Base-by-base conservation (phyloP, 2,329 filamentous ascomycete genomes). In the Hymenoscyphus repandus region DNA sequence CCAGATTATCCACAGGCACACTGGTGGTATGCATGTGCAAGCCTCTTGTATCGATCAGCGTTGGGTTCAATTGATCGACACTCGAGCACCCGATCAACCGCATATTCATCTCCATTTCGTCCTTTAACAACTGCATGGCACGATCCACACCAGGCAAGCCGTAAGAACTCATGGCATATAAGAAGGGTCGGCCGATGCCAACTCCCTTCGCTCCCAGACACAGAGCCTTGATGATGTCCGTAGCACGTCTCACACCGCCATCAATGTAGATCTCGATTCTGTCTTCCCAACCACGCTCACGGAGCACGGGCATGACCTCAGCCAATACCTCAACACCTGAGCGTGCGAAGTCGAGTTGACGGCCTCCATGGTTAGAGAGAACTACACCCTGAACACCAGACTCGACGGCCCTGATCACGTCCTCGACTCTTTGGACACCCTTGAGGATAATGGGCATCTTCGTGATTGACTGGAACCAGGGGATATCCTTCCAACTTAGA, bases 101-200 rank as follows among this genome's bases (percentile, higher is more conserved):
- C 93, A 99, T 97, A 66, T 92, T 93, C 92, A 97, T 97, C 74
- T 95, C 90, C 81, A 99, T 88, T 77, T 99, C 93, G 64, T 97
- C 93, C 73, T 88, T 90, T 60, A 96, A 78, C 52, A 96, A 73
- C 70, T 90, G 86, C 86, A 97, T 96, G 31, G 93, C 93, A 32
- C 89, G 80, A 65, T 95, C 88, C 17, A 97, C 92, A 57, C 93
- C 93, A 2, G 85, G 77, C 53, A 89, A 72, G 1, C 93, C 93
- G 64, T 97, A 97, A 9, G 90, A 83, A 56, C 85, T 88, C 92
- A 99, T 97, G 64, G 93, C 92, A 66, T 91, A 99, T 53, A 99
- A 72, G 75, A 99, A 97, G 20, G 93, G 93, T 45, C 93, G 77
- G 3, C 93, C 93, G 62, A 99, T 96, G 37, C 93, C 93, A 1